phyloP scores from a whole-genome alignment of 2,329 filamentous ascomycete genomes.

The Nigrograna mackinnonii region DNA sequence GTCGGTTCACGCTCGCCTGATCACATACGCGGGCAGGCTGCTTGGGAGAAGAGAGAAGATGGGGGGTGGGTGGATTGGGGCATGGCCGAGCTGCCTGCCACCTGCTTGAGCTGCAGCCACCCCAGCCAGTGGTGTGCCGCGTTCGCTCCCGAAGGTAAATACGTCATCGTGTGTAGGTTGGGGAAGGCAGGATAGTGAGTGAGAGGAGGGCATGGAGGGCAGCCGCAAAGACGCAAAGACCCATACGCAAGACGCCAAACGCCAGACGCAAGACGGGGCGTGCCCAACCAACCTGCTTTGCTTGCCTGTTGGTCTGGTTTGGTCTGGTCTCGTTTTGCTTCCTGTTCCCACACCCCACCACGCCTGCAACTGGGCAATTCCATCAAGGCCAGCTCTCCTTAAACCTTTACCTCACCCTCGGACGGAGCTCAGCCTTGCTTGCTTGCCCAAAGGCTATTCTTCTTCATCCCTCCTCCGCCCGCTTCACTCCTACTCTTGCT shows the following conservation, averaged over 20 bases:
- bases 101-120: too few species aligned
- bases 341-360: conserved; percentile 2
- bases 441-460: neutral
- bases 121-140: too few species aligned
- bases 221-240: too few species aligned
- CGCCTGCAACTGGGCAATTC: conserved; percentile 7
- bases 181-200: conserved; percentile 1
- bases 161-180: conserved; percentile 6
- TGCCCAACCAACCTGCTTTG: conserved; percentile 6
- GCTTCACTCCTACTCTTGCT: neutral
- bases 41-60: conserved; percentile 1
- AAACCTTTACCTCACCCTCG: neutral
- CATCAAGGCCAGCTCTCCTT: conserved; percentile 7
- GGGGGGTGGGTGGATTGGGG: conserved; percentile 3
- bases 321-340: neutral
- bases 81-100: too few species aligned
- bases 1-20: too few species aligned
- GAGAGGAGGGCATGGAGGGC: too few species aligned
- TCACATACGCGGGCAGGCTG: too few species aligned
- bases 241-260: too few species aligned
- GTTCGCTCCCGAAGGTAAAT: neutral
- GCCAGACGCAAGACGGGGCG: neutral
- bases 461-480: conserved; percentile 7
- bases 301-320: neutral
- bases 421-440: conserved; percentile 7